Conservation (phyloP, 139 green algal species). For the Edaphochlamys debaryana region DNA sequence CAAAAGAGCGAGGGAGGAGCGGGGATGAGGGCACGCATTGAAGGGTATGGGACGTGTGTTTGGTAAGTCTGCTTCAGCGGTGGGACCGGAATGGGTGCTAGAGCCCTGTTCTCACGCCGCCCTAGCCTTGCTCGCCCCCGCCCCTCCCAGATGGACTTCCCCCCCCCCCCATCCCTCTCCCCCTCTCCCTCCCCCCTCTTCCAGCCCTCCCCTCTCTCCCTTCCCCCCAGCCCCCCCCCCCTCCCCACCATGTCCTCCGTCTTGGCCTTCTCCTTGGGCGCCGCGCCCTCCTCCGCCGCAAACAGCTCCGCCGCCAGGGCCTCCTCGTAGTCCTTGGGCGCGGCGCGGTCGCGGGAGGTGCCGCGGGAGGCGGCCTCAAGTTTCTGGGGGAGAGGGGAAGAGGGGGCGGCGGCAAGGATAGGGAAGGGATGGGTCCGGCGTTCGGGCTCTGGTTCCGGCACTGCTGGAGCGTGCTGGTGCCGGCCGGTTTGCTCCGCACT, state of each 20-base stretch:
- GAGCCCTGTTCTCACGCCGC: too few relatives aligned
- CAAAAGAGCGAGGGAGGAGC: too few relatives aligned
- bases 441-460: too few relatives aligned
- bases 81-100: too few relatives aligned
- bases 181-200: not conserved
- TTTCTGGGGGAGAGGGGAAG: conserved; percentile 23
- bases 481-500: too few relatives aligned
- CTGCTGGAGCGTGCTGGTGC: too few relatives aligned
- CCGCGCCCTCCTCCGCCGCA: conserved; percentile 48
- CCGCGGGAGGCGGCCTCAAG: conserved; percentile 46
- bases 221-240: not conserved
- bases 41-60: too few relatives aligned
- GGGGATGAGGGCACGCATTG: not conserved
- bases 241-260: conserved; percentile 39
- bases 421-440: too few relatives aligned
- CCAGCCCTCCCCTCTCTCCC: not conserved
- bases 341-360: conserved; percentile 27
- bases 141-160: not conserved
- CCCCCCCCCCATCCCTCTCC: not conserved
- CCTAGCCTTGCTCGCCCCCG: too few relatives aligned
- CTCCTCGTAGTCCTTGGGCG: conserved; percentile 68
- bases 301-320: conserved; percentile 67
- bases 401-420: too few relatives aligned
- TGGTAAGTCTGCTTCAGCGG: too few relatives aligned
- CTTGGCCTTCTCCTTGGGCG: conserved; percentile 47